Conservation (phyloP, 2,329 filamentous ascomycete species). For the Fusarium algeriense region DNA sequence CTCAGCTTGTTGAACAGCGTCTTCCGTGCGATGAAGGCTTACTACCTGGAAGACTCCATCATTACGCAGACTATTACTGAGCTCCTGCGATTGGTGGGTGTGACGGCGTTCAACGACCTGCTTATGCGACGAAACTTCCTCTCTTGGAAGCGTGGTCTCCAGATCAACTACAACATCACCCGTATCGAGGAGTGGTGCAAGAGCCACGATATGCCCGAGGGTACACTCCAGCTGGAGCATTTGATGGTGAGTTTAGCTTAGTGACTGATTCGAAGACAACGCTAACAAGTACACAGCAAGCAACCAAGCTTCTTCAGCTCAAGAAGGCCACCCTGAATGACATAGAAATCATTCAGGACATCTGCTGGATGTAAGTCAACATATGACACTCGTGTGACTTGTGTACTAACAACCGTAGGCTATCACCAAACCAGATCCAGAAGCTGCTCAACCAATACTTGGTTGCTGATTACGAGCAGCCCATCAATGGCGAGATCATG, state of each 20-base stretch:
- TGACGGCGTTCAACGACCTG: slow-evolving; percentile 98
- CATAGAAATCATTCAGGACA: slow-evolving; percentile 99
- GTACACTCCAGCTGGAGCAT: slow-evolving; percentile 96
- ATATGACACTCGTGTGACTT: neutral
- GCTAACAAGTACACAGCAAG: slow-evolving; percentile 73
- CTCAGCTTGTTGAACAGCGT: slow-evolving; percentile 96
- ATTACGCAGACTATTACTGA: slow-evolving; percentile 96
- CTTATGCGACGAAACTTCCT: slow-evolving; percentile 98
- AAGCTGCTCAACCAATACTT: slow-evolving; percentile 99
- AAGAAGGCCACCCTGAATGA: slow-evolving; percentile 99
- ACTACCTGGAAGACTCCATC: slow-evolving; percentile 96
- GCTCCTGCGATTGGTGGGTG: slow-evolving; percentile 90
- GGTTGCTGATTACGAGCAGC: slow-evolving; percentile 98
- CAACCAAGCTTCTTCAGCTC: slow-evolving; percentile 95
- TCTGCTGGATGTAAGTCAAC: slow-evolving; percentile 94
- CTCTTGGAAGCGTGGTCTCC: slow-evolving; percentile 98
- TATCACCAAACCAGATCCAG: slow-evolving; percentile 98
- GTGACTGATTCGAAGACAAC: neutral
- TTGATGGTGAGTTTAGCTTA: slow-evolving; percentile 77
- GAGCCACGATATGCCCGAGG: slow-evolving; percentile 99
- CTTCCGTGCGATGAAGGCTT: slow-evolving; percentile 98
- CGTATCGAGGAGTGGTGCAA: slow-evolving; percentile 99
- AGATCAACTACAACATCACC: slow-evolving; percentile 99
- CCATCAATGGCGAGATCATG: slow-evolving; percentile 99
- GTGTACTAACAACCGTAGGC: slow-evolving; percentile 63